phyloP scores from a whole-genome alignment of 2,329 filamentous ascomycete genomes.

The Bisporella sp. region DNA sequence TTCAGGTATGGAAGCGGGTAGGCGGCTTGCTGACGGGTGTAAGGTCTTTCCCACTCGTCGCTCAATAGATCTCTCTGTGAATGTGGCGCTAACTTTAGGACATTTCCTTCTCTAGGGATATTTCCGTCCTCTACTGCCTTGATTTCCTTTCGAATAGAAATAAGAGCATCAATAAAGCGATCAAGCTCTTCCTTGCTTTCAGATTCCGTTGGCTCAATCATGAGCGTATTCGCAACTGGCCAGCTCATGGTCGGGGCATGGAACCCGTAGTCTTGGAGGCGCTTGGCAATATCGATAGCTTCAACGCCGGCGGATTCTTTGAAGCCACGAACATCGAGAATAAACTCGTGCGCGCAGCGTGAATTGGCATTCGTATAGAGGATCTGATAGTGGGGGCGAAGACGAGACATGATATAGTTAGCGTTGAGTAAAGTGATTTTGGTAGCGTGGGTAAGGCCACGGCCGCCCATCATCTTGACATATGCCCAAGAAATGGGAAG shows the following conservation, averaged over 20 bases:
- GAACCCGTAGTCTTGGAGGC: conserved; percentile 95
- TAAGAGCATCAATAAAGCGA: conserved; percentile 84
- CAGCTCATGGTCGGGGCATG: conserved; percentile 96
- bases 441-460: conserved; percentile 80
- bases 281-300: conserved; percentile 92
- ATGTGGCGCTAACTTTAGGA: conserved; percentile 86
- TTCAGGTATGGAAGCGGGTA: conserved; percentile 77
- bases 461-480: conserved; percentile 84
- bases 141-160: conserved; percentile 82
- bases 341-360: conserved; percentile 95
- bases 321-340: conserved; percentile 82
- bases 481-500: conserved; percentile 93
- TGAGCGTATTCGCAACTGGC: conserved; percentile 90
- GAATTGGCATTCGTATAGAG: conserved; percentile 88
- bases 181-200: conserved; percentile 91
- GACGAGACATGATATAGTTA: conserved; percentile 88
- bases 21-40: conserved; percentile 74
- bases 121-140: conserved; percentile 73
- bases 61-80: conserved; percentile 72
- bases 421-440: conserved; percentile 92
- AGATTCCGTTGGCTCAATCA: conserved; percentile 96
- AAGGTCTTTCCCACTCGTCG: conserved; percentile 75
- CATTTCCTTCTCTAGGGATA: conserved; percentile 68
- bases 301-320: conserved; percentile 77
- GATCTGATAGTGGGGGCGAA: conserved; percentile 80